Percentiles rank a stretch among this genome's conserved stretches.
Evolutionary conservation across 306 rosid genomes (phyloP).

Genomic region (Cicer judaicum): DNA sequence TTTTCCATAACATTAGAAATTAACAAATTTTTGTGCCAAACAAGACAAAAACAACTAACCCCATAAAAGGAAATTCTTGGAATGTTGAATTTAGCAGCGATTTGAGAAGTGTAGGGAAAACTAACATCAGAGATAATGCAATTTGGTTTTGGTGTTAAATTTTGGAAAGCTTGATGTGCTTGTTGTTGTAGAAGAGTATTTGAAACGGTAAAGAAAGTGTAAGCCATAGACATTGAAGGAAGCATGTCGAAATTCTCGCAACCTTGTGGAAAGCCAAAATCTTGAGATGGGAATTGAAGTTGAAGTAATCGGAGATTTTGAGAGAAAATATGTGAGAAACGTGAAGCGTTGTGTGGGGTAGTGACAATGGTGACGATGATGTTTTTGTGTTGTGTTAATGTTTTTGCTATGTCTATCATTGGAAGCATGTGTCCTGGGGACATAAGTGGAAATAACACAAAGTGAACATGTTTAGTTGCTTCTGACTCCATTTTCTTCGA

Average conservation of each 20-base stretch:
- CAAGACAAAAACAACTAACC: constrained; percentile 48
- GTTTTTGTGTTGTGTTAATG: constrained; percentile 37
- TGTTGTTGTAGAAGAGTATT: constrained; percentile 45
- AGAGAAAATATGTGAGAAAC: constrained; percentile 41
- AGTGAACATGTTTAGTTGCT: constrained; percentile 47
- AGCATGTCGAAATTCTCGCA: constrained; percentile 70
- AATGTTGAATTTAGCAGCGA: constrained; percentile 52
- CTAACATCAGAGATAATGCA: constrained; percentile 69
- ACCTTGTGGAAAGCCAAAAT: constrained; percentile 60
- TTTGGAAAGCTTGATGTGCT: constrained; percentile 45
- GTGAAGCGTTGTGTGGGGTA: constrained; percentile 53
- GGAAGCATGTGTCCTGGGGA: constrained; percentile 59
- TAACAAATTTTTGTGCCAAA: constrained; percentile 31
- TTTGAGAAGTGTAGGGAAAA: constrained; percentile 59
- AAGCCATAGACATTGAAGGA: constrained; percentile 49
- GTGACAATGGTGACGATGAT: constrained; percentile 50
- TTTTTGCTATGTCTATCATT: constrained; percentile 54
- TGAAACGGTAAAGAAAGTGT: constrained; percentile 41
- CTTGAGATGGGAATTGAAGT: constrained; percentile 48
- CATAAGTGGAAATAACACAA: constrained; percentile 51
- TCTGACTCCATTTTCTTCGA: constrained; percentile 42
- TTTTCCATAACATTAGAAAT: constrained; percentile 42
- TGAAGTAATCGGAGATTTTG: constrained; percentile 37
- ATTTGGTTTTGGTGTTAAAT: constrained; percentile 55
- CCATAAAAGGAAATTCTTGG: constrained; percentile 73